A percentile compares a stretch with the other conserved stretches of the same genome.
phyloP scores from a whole-genome alignment of 176 grass and related monocot species.

The Cymbopogon citratus region DNA sequence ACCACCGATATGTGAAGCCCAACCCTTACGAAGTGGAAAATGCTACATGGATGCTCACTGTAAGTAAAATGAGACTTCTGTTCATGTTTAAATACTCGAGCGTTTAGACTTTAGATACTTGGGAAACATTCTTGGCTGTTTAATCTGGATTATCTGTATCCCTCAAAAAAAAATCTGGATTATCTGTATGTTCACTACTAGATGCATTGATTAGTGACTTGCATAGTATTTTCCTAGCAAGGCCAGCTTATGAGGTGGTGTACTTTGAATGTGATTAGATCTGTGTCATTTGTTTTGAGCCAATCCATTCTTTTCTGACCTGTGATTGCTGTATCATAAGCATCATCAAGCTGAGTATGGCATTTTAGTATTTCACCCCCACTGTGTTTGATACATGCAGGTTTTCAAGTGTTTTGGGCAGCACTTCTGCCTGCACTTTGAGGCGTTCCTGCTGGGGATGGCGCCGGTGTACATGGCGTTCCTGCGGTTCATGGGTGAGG shows the following conservation, averaged over 20 bases:
- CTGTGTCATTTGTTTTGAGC: neutral
- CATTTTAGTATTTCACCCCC: neutral
- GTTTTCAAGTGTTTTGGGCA: constrained; percentile 54
- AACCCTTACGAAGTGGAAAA: constrained; percentile 71
- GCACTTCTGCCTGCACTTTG: constrained; percentile 58
- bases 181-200: neutral
- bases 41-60: constrained; percentile 86
- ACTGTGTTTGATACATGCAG: constrained; percentile 3
- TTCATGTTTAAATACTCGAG: constrained; percentile 1
- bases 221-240: neutral
- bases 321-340: neutral
- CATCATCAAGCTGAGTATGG: neutral
- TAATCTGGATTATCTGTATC: neutral
- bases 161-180: too few relatives aligned
- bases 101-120: neutral
- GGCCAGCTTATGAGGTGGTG: neutral
- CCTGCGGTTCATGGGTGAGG: constrained; percentile 51
- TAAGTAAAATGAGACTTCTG: constrained; percentile 22
- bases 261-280: neutral
- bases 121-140: neutral
- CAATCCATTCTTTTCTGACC: neutral
- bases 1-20: constrained; percentile 83
- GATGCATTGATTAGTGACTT: neutral
- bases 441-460: constrained; percentile 55
- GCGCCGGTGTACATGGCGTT: constrained; percentile 49